Evolutionary conservation across 164 flowering plant genomes (phyloP).

Genomic region (Aristolochia californica): DNA sequence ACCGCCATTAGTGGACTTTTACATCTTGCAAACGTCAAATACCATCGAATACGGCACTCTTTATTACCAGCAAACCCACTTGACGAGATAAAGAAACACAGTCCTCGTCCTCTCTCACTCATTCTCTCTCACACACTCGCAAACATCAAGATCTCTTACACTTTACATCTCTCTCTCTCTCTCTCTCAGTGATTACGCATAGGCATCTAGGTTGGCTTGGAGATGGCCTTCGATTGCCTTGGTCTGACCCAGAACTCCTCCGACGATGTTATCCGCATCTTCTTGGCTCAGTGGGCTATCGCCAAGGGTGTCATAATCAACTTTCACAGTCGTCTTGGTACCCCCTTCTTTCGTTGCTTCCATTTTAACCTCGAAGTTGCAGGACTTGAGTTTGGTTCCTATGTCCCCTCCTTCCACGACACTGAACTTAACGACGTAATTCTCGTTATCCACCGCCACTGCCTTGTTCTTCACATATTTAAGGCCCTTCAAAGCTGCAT

Average conservation of each 20-base stretch:
- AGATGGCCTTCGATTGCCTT: constrained; percentile 6
- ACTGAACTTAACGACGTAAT: background rate
- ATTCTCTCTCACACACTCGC: too few relatives aligned
- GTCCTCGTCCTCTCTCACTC: too few relatives aligned
- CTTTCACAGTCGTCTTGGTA: background rate
- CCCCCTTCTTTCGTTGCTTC: background rate
- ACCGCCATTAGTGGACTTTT: too few relatives aligned
- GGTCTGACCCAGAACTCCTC: background rate
- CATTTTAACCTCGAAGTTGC: background rate
- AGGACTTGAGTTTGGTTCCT: constrained; percentile 1
- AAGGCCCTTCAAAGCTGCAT: background rate
- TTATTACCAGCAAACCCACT: too few relatives aligned
- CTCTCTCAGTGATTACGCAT: too few relatives aligned
- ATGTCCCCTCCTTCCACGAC: constrained; percentile 4
- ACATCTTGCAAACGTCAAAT: too few relatives aligned
- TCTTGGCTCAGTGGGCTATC: background rate
- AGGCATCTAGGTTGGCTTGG: constrained; percentile 7
- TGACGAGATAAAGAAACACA: too few relatives aligned
- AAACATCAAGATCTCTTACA: too few relatives aligned
- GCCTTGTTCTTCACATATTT: constrained; percentile 1
- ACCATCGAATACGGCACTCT: too few relatives aligned
- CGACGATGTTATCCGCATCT: background rate
- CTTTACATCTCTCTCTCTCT: too few relatives aligned
- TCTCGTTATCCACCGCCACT: background rate
- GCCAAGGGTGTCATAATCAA: constrained; percentile 3